phyloP scores from a whole-genome alignment of 83 land plant genomes.

The Larix sibirica region DNA sequence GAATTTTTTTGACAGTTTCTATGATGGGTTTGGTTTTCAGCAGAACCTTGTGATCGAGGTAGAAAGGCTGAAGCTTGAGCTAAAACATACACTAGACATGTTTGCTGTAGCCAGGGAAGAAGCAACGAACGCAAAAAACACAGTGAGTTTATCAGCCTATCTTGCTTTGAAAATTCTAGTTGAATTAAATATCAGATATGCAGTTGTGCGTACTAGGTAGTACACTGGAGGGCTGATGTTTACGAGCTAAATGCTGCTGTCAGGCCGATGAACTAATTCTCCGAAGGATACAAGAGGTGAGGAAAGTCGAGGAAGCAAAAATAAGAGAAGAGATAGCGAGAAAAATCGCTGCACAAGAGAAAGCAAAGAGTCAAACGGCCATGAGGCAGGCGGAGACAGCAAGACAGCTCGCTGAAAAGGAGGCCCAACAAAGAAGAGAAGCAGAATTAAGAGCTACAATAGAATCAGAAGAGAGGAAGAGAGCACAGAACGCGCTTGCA shows the following conservation, averaged over 20 bases:
- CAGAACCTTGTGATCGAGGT: conserved; percentile 22
- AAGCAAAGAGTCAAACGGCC: conserved; percentile 19
- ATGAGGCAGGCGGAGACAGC: conserved; percentile 20
- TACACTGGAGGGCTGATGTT: background rate
- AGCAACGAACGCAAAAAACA: conserved; percentile 18
- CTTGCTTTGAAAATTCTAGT: background rate
- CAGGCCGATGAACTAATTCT: conserved; percentile 24
- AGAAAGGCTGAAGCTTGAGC: conserved; percentile 26
- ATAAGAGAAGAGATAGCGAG: conserved; percentile 16
- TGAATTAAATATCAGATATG: background rate
- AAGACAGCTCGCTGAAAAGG: conserved; percentile 27
- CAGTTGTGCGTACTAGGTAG: background rate
- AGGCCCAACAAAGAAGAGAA: conserved; percentile 18
- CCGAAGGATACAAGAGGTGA: conserved; percentile 21
- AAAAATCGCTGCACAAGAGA: conserved; percentile 19
- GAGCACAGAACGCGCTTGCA: conserved; percentile 2
- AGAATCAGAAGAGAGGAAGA: background rate
- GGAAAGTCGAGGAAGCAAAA: conserved; percentile 20
- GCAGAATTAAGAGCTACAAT: conserved; percentile 20
- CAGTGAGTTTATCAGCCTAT: conserved; percentile 8
- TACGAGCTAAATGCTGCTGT: background rate
- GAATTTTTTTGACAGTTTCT: no score
- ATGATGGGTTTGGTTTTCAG: background rate
- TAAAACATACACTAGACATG: conserved; percentile 28
- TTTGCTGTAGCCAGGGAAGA: conserved; percentile 34